Evolutionary conservation across 176 grass and related monocot genomes (phyloP).

Genomic region (Olyra latifolia): DNA sequence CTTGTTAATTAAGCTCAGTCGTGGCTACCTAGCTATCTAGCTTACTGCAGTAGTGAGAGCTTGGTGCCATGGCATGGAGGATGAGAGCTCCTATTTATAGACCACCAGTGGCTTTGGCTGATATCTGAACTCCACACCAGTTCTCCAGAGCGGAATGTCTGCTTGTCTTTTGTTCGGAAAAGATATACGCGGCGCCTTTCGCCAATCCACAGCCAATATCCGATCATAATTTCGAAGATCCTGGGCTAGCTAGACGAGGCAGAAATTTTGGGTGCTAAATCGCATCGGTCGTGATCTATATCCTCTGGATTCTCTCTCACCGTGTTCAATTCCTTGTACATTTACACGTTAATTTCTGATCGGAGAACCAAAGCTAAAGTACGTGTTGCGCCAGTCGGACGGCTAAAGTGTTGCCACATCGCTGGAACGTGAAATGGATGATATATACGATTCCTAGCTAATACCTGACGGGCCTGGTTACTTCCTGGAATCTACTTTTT

Average conservation of each 20-base stretch:
- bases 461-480: background rate
- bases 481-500: slow-evolving; percentile 31
- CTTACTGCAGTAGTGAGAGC: background rate
- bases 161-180: background rate
- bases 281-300: background rate
- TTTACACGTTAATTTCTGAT: background rate
- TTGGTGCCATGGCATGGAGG: background rate
- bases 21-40: background rate
- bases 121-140: background rate
- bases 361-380: too few relatives aligned
- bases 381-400: background rate
- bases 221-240: slow-evolving; percentile 9
- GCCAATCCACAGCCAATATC: background rate
- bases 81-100: slow-evolving; percentile 40
- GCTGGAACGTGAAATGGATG: background rate
- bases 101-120: background rate
- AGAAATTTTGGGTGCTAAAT: background rate
- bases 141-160: background rate
- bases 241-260: background rate
- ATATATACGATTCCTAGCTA: slow-evolving; percentile 2
- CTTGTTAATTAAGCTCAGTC: too few relatives aligned
- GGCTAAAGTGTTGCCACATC: background rate
- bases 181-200: background rate
- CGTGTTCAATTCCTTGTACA: too few relatives aligned
- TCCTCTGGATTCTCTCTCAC: too few relatives aligned